Conservation (phyloP, 139 green algal species). For the Coelastrella sp. region DNA sequence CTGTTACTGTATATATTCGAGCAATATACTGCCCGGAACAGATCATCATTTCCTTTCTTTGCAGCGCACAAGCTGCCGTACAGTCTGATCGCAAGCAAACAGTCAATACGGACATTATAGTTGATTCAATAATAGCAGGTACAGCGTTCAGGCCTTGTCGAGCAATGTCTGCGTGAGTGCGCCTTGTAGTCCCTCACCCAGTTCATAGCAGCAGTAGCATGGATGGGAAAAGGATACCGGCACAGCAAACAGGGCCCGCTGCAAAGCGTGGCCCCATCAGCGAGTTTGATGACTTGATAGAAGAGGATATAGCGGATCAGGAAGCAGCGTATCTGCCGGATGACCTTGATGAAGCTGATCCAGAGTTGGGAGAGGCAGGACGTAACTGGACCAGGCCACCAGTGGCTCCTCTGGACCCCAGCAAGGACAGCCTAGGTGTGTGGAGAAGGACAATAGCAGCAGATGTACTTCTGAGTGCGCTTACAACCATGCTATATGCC, state of each 20-base stretch:
- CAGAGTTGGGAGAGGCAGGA: conserved; percentile 78
- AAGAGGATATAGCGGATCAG: conserved; percentile 47
- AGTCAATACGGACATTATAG: no score
- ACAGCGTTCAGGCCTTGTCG: no score
- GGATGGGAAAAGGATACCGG: conserved; percentile 22
- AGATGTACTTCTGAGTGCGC: no score
- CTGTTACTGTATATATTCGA: no score
- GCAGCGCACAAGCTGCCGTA: no score
- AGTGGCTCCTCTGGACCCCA: conserved; percentile 59
- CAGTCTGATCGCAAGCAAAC: no score
- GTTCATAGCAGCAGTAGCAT: conserved; percentile 17
- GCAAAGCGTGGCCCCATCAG: conserved; percentile 31
- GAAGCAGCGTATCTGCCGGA: conserved; percentile 46
- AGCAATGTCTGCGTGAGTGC: no score
- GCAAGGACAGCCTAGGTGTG: conserved; percentile 55
- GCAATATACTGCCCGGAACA: no score
- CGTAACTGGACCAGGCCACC: conserved; percentile 82
- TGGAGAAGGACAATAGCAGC: neutral
- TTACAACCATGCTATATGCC: no score
- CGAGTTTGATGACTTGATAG: conserved; percentile 49
- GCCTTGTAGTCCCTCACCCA: no score
- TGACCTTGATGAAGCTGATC: conserved; percentile 50
- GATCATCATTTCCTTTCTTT: no score
- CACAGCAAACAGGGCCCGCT: conserved; percentile 25
- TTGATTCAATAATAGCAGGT: no score